Percentiles rank a stretch among this genome's conserved stretches.
phyloP scores from a whole-genome alignment of 2,329 filamentous ascomycete genomes.

The Sporothrix sp. region DNA sequence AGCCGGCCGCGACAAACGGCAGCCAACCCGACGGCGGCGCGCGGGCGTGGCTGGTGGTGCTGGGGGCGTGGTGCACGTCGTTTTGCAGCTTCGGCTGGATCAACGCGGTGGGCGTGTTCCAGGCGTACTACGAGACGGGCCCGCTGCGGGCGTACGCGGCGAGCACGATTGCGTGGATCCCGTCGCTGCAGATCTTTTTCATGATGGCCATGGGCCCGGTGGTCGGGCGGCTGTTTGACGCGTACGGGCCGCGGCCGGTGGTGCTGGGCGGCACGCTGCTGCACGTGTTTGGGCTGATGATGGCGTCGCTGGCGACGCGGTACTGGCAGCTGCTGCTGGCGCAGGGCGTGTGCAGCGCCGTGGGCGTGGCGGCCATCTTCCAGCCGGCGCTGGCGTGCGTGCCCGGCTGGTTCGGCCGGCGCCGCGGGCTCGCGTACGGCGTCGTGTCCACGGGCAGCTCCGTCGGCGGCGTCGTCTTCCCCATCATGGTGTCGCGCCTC shows the following conservation, averaged over 20 bases:
- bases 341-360: slow-evolving; percentile 19
- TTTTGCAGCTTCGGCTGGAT: slow-evolving; percentile 34
- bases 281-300: slow-evolving; percentile 49
- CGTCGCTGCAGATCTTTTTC: slow-evolving; percentile 34
- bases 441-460: slow-evolving; percentile 19
- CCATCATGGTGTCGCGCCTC: slow-evolving; percentile 22
- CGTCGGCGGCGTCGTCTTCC: slow-evolving; percentile 25
- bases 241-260: slow-evolving; percentile 42
- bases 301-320: slow-evolving; percentile 36
- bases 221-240: slow-evolving; percentile 49
- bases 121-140: slow-evolving; percentile 46
- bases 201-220: slow-evolving; percentile 46
- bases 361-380: slow-evolving; percentile 18
- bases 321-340: slow-evolving; percentile 26
- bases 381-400: slow-evolving; percentile 19
- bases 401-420: slow-evolving; percentile 19
- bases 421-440: slow-evolving; percentile 22
- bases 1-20: too few relatives aligned
- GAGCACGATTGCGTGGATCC: slow-evolving; percentile 53
- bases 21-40: slow-evolving; percentile 21
- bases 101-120: slow-evolving; percentile 43
- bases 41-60: slow-evolving; percentile 30
- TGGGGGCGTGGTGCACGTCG: slow-evolving; percentile 31
- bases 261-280: slow-evolving; percentile 39
- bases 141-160: slow-evolving; percentile 39